Base-by-base conservation (phyloP, 2,329 filamentous ascomycete genomes). In the Colletotrichum sp. region DNA sequence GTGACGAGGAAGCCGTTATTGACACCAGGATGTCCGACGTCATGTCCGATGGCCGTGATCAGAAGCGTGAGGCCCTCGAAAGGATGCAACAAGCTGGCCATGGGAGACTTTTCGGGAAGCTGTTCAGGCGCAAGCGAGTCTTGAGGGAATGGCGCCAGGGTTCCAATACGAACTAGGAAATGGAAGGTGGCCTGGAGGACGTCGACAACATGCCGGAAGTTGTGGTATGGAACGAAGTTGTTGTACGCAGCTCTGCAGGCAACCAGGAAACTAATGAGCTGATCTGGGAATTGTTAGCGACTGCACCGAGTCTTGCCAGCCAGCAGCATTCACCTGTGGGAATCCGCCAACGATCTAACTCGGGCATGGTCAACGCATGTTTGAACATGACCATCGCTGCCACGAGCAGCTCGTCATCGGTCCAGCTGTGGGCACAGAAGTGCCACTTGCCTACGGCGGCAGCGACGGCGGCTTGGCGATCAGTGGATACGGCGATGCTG, bases 1-100 rank as follows among this genome's bases (percentile, higher is more conserved):
- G 95, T 96, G 21, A 98, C 93, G 7, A 99, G 89, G 82, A 99
- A 99, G 34, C 96, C 96, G 83, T 99, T 99, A 87, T 99, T 99
- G 81, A 99, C 97, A 71, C 97, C 97, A 0, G 97, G 97, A 83
- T 99, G 97, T 26, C 97, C 97, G 52, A 99, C 97, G 83, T 99
- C 97, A 80, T 99, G 97, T 57, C 97, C 97, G 81, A 99, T 98
- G n/a, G 97, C 97, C 10, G 96, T 96, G 78, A 99, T 94, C 61
- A 99, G 90, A 4, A 99, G 90, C 0, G 96, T 96, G 69, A 99
- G 89, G 7, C 95, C 95, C 83, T 99, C 96, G 78, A 98, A 95
- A 1, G 96, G 96, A 65, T 91, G 90, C n/a, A 99, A 87, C 28
- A 99, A 88, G 60, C 90, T 87, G 4, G 94, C 95, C 63, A 98